Evolutionary conservation across 2,329 filamentous ascomycete species (phyloP).

Genomic region (Karstenula rhodostoma): DNA sequence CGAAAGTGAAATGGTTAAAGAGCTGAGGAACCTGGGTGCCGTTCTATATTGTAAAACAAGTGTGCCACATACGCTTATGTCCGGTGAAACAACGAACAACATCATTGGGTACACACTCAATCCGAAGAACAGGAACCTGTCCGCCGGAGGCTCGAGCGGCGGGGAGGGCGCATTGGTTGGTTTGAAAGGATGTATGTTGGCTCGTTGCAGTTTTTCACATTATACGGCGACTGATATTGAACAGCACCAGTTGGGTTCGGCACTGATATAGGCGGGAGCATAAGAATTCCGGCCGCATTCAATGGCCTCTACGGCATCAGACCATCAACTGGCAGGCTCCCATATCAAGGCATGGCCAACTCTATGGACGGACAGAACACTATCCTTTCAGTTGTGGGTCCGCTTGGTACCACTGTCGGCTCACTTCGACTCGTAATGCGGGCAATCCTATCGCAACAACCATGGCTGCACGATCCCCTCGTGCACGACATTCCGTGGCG

Average conservation of each 20-base stretch:
- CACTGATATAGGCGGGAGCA: slow-evolving; percentile 65
- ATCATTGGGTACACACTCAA: slow-evolving; percentile 67
- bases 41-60: slow-evolving; percentile 67
- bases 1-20: slow-evolving; percentile 67
- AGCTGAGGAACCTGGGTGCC: slow-evolving; percentile 63
- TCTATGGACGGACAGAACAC: slow-evolving; percentile 70
- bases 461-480: slow-evolving; percentile 73
- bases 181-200: slow-evolving; percentile 55
- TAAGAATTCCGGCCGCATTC: slow-evolving; percentile 66
- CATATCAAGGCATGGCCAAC: slow-evolving; percentile 61
- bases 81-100: slow-evolving; percentile 67
- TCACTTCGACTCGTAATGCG: slow-evolving; percentile 65
- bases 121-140: slow-evolving; percentile 63
- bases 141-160: slow-evolving; percentile 65
- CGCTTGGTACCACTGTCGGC: slow-evolving; percentile 64
- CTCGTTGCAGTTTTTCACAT: background rate
- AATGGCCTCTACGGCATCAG: slow-evolving; percentile 66
- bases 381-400: slow-evolving; percentile 69
- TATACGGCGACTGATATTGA: slow-evolving; percentile 12
- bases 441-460: slow-evolving; percentile 64
- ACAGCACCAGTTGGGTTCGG: slow-evolving; percentile 62
- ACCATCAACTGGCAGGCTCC: slow-evolving; percentile 62
- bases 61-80: slow-evolving; percentile 66
- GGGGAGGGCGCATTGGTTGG: slow-evolving; percentile 68
- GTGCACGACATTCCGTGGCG: slow-evolving; percentile 73